These are phyloP conservation scores for Colletotrichum siamense DNA, from an alignment of 2,329 filamentous ascomycete species.

Conservation along the genomic window DNA sequence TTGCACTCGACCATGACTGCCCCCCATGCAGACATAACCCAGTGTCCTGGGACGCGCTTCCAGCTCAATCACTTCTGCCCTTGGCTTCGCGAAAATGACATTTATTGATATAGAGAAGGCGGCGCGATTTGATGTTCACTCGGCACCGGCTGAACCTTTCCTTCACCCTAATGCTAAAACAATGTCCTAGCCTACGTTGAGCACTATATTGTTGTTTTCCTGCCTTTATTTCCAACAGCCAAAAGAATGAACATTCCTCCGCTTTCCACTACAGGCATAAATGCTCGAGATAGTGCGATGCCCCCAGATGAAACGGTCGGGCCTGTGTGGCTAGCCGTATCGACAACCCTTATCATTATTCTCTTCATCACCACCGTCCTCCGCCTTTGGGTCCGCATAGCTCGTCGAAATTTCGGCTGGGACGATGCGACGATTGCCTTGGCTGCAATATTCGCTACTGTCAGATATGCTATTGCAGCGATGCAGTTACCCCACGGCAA, in stretches of 20 bases:
- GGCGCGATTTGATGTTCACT: not conserved
- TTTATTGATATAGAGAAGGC: not conserved
- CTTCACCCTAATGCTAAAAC: not conserved
- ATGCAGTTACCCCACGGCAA: constrained; percentile 39
- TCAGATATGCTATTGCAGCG: constrained; percentile 36
- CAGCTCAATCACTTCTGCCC: not conserved
- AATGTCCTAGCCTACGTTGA: not conserved
- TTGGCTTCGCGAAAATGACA: not conserved
- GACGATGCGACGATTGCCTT: constrained; percentile 42
- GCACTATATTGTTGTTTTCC: not conserved
- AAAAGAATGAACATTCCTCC: not conserved
- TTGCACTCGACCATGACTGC: not conserved
- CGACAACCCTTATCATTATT: constrained; percentile 33
- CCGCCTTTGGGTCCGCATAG: constrained; percentile 34
- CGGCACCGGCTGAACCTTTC: not conserved
- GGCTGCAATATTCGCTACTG: constrained; percentile 31
- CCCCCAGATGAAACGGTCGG: constrained; percentile 39
- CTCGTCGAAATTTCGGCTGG: constrained; percentile 33
- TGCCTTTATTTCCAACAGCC: not conserved
- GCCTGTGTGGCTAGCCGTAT: constrained; percentile 34
- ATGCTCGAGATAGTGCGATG: constrained; percentile 19
- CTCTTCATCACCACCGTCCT: constrained; percentile 34
- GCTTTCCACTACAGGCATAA: not conserved
- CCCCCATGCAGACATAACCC: not conserved
- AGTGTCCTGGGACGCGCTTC: not conserved